Base-by-base conservation (phyloP, 768 basidiomycete genomes). In the Fistulinella prunicolor region DNA sequence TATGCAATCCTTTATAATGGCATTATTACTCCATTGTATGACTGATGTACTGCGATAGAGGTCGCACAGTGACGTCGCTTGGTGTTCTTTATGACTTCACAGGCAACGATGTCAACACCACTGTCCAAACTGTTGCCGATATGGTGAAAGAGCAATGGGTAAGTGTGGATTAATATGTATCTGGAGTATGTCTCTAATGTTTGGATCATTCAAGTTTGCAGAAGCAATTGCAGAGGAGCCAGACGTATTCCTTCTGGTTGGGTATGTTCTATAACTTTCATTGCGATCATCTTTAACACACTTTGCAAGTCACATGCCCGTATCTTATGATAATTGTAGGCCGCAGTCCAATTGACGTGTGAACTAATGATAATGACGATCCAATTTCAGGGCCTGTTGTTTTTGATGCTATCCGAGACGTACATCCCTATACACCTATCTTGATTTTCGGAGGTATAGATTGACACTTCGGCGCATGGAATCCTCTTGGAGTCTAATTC, bases 111-210 rank as follows among this genome's bases (percentile, higher is more conserved):
- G 56, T 65, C 37, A 85, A 85, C 50, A 89, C 88, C 6, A 84
- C 83, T 1, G 86, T 94, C 14, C 89, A 91, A 57, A 70, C 68
- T 29, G 85, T 89, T 3, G 75, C 67, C 10, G 73, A 81, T 36
- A 85, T 94, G 85, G 83, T 91, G 36, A 82, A 86, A 49, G 90
- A 93, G 60, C 30, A 66, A 4, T 95, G 92, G 87, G 84, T 83
- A 49, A 28, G 73, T 56, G n/a, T n/a, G n/a, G 5, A 17, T 44
- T 21, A 4, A 19, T n/a, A 5, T 38, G 3, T 22, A 8, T 12
- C 22, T 14, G 30, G 6, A 26, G 9, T 2, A 12, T 10, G 4
- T 22, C 12, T 36, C 32, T 38, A 3, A 52, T 37, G 23, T 42
- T 22, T 32, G 44, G 12, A 12, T 32, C 50, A 46, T 45, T 3